Evolutionary conservation across 202 grass and related monocot species (phyloP).

Genomic region (Setaria italica): DNA sequence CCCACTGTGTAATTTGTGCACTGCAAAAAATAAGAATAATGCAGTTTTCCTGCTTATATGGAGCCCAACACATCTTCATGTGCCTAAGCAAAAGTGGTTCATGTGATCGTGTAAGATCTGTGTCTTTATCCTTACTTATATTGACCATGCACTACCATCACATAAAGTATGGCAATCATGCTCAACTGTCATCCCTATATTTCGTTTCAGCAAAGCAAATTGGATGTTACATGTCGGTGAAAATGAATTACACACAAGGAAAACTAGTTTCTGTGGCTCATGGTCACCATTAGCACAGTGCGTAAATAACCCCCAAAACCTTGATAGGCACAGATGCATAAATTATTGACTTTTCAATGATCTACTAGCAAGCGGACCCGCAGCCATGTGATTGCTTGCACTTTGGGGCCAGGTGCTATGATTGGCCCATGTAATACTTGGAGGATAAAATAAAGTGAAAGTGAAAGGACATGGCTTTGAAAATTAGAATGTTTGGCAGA

Average conservation of each 20-base stretch:
- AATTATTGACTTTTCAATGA: conserved; percentile 46
- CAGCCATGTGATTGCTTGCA: conserved; percentile 57
- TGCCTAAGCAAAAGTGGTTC: conserved; percentile 37
- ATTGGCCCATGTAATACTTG: conserved; percentile 59
- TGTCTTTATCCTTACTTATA: not conserved
- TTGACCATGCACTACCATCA: not conserved
- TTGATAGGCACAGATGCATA: conserved; percentile 48
- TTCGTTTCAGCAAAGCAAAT: conserved; percentile 5
- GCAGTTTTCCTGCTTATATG: conserved; percentile 3
- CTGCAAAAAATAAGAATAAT: not conserved
- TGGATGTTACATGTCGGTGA: not conserved
- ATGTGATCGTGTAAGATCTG: conserved; percentile 17
- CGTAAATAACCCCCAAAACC: conserved; percentile 10
- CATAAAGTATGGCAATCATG: not conserved
- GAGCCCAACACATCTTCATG: conserved; percentile 40
- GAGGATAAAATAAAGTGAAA: conserved; percentile 58
- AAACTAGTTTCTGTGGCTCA: conserved; percentile 32
- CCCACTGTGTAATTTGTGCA: conserved; percentile 7
- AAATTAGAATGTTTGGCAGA: conserved; percentile 56
- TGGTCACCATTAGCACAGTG: conserved; percentile 20
- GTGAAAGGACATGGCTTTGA: conserved; percentile 54
- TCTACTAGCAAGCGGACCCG: conserved; percentile 35
- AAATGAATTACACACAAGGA: not conserved
- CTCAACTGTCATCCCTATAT: not conserved
- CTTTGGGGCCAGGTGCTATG: conserved; percentile 54